Evolutionary conservation across 306 rosid species (phyloP).

Genomic region (Citrullus colocynthis): DNA sequence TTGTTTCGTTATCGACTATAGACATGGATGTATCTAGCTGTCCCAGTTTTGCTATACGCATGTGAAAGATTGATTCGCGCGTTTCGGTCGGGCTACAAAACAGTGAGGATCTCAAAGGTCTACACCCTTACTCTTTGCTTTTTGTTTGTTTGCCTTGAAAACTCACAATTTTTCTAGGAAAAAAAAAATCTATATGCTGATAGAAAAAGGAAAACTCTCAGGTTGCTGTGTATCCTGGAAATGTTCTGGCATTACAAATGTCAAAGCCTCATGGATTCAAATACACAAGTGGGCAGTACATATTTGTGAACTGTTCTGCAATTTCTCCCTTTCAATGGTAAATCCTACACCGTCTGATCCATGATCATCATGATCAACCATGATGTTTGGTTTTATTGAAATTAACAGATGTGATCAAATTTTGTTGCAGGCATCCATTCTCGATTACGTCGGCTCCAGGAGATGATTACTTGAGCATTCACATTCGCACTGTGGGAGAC

Average conservation of each 20-base stretch:
- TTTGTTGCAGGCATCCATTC: constrained; percentile 63
- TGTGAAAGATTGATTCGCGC: constrained; percentile 80
- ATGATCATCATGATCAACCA: not conserved
- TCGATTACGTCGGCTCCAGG: constrained; percentile 86
- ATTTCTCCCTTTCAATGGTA: constrained; percentile 86
- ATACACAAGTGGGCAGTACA: constrained; percentile 79
- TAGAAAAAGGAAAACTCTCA: constrained; percentile 1
- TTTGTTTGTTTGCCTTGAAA: not conserved
- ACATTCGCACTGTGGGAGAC: constrained; percentile 77
- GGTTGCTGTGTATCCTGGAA: constrained; percentile 96
- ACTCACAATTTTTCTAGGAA: not conserved
- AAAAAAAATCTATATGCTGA: not conserved
- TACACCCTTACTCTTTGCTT: not conserved
- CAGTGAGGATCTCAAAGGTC: constrained; percentile 64
- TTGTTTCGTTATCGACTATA: constrained; percentile 8
- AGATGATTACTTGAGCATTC: constrained; percentile 71
- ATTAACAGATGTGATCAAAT: not conserved
- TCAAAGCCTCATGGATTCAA: constrained; percentile 82
- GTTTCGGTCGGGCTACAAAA: constrained; percentile 57
- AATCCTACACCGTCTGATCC: constrained; percentile 3
- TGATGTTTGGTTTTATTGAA: not conserved
- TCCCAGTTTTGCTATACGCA: constrained; percentile 61
- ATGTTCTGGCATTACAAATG: constrained; percentile 71
- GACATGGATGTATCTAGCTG: constrained; percentile 86
- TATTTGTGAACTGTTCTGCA: constrained; percentile 56